These are phyloP conservation scores for Exophiala oligosperma DNA, from an alignment of 2,329 filamentous ascomycete genomes.

Conservation along the genomic window DNA sequence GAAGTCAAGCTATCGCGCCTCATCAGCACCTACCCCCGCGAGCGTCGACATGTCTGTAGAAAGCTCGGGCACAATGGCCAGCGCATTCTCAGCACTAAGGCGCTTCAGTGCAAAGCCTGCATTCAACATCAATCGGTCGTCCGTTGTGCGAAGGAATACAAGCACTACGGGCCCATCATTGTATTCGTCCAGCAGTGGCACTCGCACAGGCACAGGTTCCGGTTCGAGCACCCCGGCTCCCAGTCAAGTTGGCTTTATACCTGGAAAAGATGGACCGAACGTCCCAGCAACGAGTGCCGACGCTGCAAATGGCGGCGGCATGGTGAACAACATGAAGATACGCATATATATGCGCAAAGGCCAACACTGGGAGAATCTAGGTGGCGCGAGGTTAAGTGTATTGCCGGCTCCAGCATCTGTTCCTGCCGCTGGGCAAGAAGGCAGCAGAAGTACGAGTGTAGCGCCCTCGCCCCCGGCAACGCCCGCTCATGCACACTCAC, in stretches of 20 bases:
- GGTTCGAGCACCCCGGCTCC: constrained; percentile 47
- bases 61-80: constrained; percentile 73
- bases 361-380: constrained; percentile 88
- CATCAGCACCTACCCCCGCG: constrained; percentile 52
- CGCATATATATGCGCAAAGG: constrained; percentile 75
- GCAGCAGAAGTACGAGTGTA: constrained; percentile 1
- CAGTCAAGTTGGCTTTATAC: constrained; percentile 39
- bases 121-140: constrained; percentile 82
- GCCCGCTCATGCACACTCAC: constrained; percentile 8
- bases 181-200: constrained; percentile 44
- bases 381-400: constrained; percentile 79
- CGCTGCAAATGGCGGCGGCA: constrained; percentile 56
- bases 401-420: constrained; percentile 55
- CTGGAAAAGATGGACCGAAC: constrained; percentile 56
- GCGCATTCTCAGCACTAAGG: constrained; percentile 75
- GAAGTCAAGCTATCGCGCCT: constrained; percentile 58
- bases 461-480: constrained; percentile 28
- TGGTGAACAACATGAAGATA: constrained; percentile 77
- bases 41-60: constrained; percentile 56
- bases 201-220: constrained; percentile 37
- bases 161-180: constrained; percentile 47
- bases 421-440: neutral
- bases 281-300: constrained; percentile 43
- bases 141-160: constrained; percentile 50
- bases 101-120: constrained; percentile 71